Conservation (phyloP, 768 basidiomycete genomes). For the Heimioporus sp. region DNA sequence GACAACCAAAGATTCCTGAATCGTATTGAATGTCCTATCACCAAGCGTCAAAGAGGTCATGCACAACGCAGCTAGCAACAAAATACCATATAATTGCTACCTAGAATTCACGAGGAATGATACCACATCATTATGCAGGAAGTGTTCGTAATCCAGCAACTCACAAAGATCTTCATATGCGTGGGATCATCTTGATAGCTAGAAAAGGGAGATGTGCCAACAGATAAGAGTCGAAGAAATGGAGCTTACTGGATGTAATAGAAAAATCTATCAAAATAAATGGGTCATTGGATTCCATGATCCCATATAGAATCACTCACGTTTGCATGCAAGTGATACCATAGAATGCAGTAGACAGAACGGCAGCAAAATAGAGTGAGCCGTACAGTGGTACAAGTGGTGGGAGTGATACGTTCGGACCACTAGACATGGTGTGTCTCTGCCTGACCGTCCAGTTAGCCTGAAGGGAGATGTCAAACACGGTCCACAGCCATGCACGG, state of each 20-base stretch:
- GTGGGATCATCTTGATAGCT: constrained; percentile 5
- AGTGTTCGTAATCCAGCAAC: background rate
- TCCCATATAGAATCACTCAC: background rate
- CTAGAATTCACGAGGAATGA: background rate
- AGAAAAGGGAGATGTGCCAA: background rate
- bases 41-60: background rate
- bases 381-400: background rate
- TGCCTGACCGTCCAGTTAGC: too few species aligned
- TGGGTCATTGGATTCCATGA: background rate
- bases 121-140: background rate
- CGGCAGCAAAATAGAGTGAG: background rate
- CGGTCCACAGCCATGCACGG: too few species aligned
- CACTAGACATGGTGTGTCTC: too few species aligned
- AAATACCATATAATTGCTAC: constrained; percentile 4
- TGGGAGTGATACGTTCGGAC: too few species aligned
- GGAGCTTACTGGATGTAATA: constrained; percentile 4
- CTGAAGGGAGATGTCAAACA: too few species aligned
- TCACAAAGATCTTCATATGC: constrained; percentile 6
- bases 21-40: constrained; percentile 3
- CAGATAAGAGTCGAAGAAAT: background rate
- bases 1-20: constrained; percentile 1
- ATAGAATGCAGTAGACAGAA: constrained; percentile 4
- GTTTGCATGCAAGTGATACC: constrained; percentile 9
- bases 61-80: too few species aligned
- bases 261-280: background rate